Percentiles rank a stretch among this genome's conserved stretches.
phyloP scores from a whole-genome alignment of 345 rosid genomes.

The Bruguiera sexangula region DNA sequence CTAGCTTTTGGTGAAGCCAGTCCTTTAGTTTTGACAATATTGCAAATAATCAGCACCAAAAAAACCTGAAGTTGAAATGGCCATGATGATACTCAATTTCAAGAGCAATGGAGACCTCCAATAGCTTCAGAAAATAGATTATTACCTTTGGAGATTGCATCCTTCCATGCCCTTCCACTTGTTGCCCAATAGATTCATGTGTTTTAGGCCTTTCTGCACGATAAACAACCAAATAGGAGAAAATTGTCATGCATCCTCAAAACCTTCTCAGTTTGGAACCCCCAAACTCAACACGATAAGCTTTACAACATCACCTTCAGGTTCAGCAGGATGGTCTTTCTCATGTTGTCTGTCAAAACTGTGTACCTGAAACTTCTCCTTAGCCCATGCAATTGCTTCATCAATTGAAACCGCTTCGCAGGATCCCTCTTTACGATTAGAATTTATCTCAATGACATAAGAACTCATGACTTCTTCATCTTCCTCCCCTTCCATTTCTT shows the following conservation, averaged over 20 bases:
- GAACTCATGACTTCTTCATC: slow-evolving; percentile 80
- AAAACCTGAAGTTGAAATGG: not conserved
- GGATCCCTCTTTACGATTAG: slow-evolving; percentile 40
- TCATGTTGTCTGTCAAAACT: slow-evolving; percentile 20
- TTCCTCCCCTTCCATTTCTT: slow-evolving; percentile 35
- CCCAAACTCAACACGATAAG: not conserved
- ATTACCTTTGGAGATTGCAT: slow-evolving; percentile 25
- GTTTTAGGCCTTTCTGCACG: slow-evolving; percentile 27
- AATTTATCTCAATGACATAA: slow-evolving; percentile 80
- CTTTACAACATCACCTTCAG: slow-evolving; percentile 27
- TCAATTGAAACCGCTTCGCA: slow-evolving; percentile 55
- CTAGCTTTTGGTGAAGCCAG: too few species aligned
- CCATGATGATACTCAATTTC: too few species aligned
- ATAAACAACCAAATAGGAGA: not conserved
- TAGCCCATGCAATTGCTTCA: slow-evolving; percentile 75
- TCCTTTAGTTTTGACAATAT: not conserved
- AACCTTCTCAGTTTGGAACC: not conserved
- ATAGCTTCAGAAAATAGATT: not conserved
- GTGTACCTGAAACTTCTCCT: slow-evolving; percentile 46
- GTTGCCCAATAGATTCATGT: slow-evolving; percentile 11
- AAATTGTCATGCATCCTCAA: not conserved
- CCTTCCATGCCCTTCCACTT: slow-evolving; percentile 21
- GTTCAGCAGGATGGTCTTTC: slow-evolving; percentile 17
- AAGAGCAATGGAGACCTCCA: too few species aligned
- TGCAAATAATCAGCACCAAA: not conserved